Percentiles rank a stretch among this genome's conserved stretches.
Conservation (phyloP, 768 basidiomycete genomes). For the Pulveroboletus sp. region DNA sequence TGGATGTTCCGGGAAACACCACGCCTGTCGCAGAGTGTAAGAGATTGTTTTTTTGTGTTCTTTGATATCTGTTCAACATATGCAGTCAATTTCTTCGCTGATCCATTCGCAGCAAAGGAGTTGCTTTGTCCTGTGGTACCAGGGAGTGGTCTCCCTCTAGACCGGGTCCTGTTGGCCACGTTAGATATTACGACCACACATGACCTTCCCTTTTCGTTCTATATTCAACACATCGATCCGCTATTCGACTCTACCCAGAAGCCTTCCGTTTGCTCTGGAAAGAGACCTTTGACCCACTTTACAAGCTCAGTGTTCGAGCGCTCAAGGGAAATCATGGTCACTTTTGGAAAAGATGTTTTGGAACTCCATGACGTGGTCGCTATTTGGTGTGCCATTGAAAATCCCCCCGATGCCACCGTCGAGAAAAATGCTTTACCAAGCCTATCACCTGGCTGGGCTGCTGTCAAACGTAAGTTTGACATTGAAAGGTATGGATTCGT, state of each 20-base stretch:
- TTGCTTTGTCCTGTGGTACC: slow-evolving; percentile 47
- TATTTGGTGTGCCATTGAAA: slow-evolving; percentile 81
- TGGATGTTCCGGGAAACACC: slow-evolving; percentile 90
- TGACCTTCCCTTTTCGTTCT: slow-evolving; percentile 69
- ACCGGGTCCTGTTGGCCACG: slow-evolving; percentile 68
- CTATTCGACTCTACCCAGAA: slow-evolving; percentile 45
- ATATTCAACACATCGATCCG: slow-evolving; percentile 59
- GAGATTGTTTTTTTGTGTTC: slow-evolving; percentile 14
- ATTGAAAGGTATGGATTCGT: slow-evolving; percentile 57
- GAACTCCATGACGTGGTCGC: slow-evolving; percentile 90
- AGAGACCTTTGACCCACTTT: slow-evolving; percentile 68
- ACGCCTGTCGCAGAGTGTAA: slow-evolving; percentile 81
- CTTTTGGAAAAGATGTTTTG: slow-evolving; percentile 80
- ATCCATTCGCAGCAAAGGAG: slow-evolving; percentile 79
- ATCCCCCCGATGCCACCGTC: slow-evolving; percentile 48
- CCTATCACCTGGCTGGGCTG: slow-evolving; percentile 55
- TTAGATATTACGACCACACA: slow-evolving; percentile 84
- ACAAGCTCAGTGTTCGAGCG: slow-evolving; percentile 77
- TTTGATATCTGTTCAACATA: background rate
- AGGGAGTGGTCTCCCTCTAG: slow-evolving; percentile 51
- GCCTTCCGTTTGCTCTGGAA: slow-evolving; percentile 47
- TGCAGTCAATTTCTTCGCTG: slow-evolving; percentile 82
- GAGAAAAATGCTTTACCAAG: slow-evolving; percentile 19
- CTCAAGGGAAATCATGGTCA: slow-evolving; percentile 72
- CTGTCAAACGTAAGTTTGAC: slow-evolving; percentile 52